Percentiles rank a stretch among this genome's conserved stretches.
Conservation (phyloP, 805 yeast species). For the Kuraishia ogatae region DNA sequence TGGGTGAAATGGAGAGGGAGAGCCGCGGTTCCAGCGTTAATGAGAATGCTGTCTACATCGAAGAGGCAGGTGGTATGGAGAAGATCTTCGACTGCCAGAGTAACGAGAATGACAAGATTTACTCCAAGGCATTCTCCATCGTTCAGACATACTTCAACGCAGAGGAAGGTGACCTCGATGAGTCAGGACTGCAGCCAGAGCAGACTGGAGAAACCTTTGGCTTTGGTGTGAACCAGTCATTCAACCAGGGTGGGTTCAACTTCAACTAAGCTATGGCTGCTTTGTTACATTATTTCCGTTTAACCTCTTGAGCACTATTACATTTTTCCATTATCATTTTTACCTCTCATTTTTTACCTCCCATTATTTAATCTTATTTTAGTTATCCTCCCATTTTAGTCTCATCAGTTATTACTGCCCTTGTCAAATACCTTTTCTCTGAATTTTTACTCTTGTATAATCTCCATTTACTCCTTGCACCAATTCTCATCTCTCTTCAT, state of each 20-base stretch:
- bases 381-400: not conserved
- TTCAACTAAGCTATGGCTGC: conserved; percentile 21
- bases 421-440: not conserved
- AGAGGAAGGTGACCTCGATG: conserved; percentile 69
- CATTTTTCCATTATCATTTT: not conserved
- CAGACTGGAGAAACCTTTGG: conserved; percentile 80
- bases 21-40: conserved; percentile 59
- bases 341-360: not conserved
- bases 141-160: conserved; percentile 88
- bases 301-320: conserved; percentile 1
- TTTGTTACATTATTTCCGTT: not conserved
- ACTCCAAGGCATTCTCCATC: conserved; percentile 81
- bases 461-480: not conserved
- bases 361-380: not conserved
- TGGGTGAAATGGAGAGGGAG: conserved; percentile 91
- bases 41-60: conserved; percentile 85
- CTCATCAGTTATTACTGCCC: not conserved
- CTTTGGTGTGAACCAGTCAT: conserved; percentile 65
- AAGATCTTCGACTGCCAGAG: conserved; percentile 89
- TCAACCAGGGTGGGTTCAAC: conserved; percentile 44
- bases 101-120: conserved; percentile 86
- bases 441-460: not conserved
- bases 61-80: conserved; percentile 98
- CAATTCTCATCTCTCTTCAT: not conserved
- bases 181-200: conserved; percentile 68